Conservation (phyloP, 345 rosid genomes). For the Aquilaria yunnanensis region DNA sequence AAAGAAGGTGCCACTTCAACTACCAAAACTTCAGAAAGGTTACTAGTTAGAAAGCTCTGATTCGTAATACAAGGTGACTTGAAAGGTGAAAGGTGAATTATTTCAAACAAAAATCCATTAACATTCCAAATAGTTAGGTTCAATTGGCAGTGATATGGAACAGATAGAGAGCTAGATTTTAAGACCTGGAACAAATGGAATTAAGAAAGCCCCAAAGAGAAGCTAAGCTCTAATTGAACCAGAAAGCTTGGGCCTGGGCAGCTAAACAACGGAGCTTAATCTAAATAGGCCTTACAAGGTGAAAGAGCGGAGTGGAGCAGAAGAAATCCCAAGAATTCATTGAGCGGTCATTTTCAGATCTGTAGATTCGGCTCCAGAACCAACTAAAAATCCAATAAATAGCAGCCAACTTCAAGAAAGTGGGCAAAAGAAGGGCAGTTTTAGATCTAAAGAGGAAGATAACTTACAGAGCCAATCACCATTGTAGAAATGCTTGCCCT, state of each 20-base stretch:
- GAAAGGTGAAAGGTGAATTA: too few relatives aligned
- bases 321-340: not conserved
- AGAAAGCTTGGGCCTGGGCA: too few relatives aligned
- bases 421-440: not conserved
- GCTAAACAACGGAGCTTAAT: not conserved
- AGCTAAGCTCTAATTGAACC: too few relatives aligned
- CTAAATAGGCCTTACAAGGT: not conserved
- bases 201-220: too few relatives aligned
- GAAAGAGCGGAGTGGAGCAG: not conserved
- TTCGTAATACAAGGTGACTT: too few relatives aligned
- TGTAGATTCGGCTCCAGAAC: constrained; percentile 11
- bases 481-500: constrained; percentile 71
- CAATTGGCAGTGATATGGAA: too few relatives aligned
- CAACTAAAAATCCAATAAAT: constrained; percentile 1
- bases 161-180: too few relatives aligned
- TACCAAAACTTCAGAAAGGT: too few relatives aligned
- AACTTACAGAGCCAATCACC: constrained; percentile 93
- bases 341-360: constrained; percentile 23
- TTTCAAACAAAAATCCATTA: too few relatives aligned
- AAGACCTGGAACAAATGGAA: too few relatives aligned
- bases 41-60: too few relatives aligned
- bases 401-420: not conserved
- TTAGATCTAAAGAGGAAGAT: constrained; percentile 30
- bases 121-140: too few relatives aligned
- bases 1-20: not conserved